Conservation (phyloP, 1,284 basidiomycete species). For the Austroboletus niveus region DNA sequence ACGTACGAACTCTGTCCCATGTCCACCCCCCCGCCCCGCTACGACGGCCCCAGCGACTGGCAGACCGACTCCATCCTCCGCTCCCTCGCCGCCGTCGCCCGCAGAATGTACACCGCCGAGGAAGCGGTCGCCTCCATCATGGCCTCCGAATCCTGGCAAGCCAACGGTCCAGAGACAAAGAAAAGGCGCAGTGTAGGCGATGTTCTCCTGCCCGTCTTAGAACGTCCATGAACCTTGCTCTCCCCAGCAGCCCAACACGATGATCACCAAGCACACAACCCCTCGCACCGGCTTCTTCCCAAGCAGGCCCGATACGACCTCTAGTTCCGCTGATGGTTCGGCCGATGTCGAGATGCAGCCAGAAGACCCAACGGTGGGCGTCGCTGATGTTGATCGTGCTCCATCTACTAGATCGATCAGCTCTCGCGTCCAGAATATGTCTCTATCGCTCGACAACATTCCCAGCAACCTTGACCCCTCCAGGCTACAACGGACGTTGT, state of each 20-base stretch:
- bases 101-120: slow-evolving; percentile 63
- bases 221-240: slow-evolving; percentile 17
- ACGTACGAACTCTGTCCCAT: slow-evolving; percentile 50
- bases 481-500: slow-evolving; percentile 24
- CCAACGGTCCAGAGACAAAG: slow-evolving; percentile 43
- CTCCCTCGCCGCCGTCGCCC: slow-evolving; percentile 52
- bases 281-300: slow-evolving; percentile 26
- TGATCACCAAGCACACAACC: slow-evolving; percentile 16
- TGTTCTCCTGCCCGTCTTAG: slow-evolving; percentile 35
- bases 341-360: slow-evolving; percentile 31
- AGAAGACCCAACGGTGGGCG: slow-evolving; percentile 32
- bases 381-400: slow-evolving; percentile 22
- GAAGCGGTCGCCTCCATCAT: slow-evolving; percentile 41
- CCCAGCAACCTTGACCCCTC: slow-evolving; percentile 37
- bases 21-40: slow-evolving; percentile 55
- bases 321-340: slow-evolving; percentile 7
- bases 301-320: slow-evolving; percentile 18
- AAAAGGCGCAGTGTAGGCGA: slow-evolving; percentile 50
- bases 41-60: slow-evolving; percentile 63
- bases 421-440: slow-evolving; percentile 35
- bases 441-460: slow-evolving; percentile 43
- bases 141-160: slow-evolving; percentile 37
- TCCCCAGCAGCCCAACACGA: slow-evolving; percentile 27
- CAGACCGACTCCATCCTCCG: slow-evolving; percentile 62
- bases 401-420: slow-evolving; percentile 26